Evolutionary conservation across 768 basidiomycete genomes (phyloP).

Genomic region (Tremella yokohamensis): DNA sequence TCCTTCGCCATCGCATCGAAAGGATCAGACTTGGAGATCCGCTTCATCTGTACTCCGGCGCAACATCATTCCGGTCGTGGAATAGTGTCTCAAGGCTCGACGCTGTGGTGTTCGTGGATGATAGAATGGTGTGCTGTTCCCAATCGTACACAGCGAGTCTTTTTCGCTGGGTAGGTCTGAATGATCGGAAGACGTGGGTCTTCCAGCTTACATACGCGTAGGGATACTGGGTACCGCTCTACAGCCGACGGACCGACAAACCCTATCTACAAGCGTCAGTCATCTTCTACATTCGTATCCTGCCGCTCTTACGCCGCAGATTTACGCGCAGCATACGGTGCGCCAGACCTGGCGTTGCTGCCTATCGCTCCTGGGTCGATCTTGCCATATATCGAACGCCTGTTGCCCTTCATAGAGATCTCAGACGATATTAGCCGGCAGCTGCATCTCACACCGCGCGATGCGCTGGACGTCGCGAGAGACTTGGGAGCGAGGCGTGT

Average conservation of each 20-base stretch:
- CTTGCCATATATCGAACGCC: slow-evolving; percentile 1
- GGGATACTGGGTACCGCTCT: slow-evolving; percentile 7
- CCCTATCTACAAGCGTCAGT: slow-evolving; percentile 1
- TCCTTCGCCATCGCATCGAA: no score
- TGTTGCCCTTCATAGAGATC: neutral
- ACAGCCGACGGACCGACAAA: slow-evolving; percentile 4
- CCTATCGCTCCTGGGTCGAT: slow-evolving; percentile 3
- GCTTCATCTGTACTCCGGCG: slow-evolving; percentile 4
- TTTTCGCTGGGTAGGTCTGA: slow-evolving; percentile 5
- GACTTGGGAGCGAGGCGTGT: neutral
- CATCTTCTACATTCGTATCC: neutral
- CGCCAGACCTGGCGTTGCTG: slow-evolving; percentile 1
- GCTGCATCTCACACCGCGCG: slow-evolving; percentile 3
- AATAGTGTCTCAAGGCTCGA: neutral
- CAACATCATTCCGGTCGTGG: slow-evolving; percentile 4
- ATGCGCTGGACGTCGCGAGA: neutral
- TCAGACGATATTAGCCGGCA: neutral
- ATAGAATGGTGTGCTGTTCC: neutral
- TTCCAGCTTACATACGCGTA: neutral
- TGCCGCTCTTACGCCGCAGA: neutral
- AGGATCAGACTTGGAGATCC: neutral
- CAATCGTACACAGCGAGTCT: neutral
- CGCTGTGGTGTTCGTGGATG: slow-evolving; percentile 9
- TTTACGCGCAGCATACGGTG: neutral
- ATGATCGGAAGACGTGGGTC: no score